A percentile compares a stretch with the other conserved stretches of the same genome.
These are phyloP conservation scores for Prunus persica DNA, from an alignment of 306 rosid genomes.

Conservation along the genomic window DNA sequence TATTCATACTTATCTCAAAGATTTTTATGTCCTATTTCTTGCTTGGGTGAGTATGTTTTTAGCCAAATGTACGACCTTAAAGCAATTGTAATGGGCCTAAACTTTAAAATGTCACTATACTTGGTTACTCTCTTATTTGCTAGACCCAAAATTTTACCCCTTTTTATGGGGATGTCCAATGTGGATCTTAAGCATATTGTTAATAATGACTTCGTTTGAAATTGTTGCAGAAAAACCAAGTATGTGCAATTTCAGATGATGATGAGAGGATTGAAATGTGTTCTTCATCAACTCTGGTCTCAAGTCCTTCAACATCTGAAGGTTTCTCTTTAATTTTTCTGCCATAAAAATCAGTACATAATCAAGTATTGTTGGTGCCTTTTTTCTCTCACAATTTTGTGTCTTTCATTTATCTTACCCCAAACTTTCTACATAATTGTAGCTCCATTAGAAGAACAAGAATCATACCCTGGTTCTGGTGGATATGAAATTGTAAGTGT, in stretches of 20 bases:
- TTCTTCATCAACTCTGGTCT: constrained; percentile 34
- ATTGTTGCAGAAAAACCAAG: constrained; percentile 30
- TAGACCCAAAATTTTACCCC: background rate
- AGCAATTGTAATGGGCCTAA: background rate
- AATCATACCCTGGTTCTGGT: constrained; percentile 13
- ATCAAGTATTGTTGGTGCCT: background rate
- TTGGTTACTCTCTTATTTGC: background rate
- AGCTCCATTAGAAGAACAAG: constrained; percentile 37
- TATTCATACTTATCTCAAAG: background rate
- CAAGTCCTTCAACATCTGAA: constrained; percentile 24
- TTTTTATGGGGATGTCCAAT: background rate
- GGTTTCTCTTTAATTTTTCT: constrained; percentile 25
- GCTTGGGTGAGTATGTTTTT: background rate
- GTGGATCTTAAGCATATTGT: background rate
- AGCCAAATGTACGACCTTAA: background rate
- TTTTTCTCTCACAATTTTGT: background rate
- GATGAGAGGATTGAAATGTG: constrained; percentile 19
- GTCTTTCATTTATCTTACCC: background rate
- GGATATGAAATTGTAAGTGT: constrained; percentile 50
- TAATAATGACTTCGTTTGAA: background rate
- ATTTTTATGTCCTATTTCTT: background rate
- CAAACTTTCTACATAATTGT: constrained; percentile 9
- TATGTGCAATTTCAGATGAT: constrained; percentile 26
- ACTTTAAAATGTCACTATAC: background rate
- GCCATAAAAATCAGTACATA: background rate